phyloP scores from a whole-genome alignment of 192 early-diverging fungal species.

The Rhizoclosmatium sp. region DNA sequence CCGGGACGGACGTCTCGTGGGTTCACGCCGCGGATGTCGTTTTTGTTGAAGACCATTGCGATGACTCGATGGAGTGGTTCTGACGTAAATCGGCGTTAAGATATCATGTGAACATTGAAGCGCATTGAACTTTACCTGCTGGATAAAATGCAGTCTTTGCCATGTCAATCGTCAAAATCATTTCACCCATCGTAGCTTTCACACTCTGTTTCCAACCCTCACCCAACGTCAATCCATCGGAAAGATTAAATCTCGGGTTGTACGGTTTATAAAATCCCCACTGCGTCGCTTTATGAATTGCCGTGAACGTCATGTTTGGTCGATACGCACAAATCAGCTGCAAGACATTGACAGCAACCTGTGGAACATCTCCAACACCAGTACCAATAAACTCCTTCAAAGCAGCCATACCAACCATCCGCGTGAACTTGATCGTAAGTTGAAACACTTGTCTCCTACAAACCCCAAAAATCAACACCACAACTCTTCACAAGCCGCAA shows the following conservation, averaged over 20 bases:
- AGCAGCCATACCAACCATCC: slow-evolving; percentile 27
- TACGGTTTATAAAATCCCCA: slow-evolving; percentile 29
- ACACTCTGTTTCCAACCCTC: slow-evolving; percentile 39
- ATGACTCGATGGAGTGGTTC: slow-evolving; percentile 9
- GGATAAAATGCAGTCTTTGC: slow-evolving; percentile 21
- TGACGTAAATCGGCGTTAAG: background rate
- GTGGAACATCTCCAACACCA: slow-evolving; percentile 22
- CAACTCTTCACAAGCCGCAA: background rate
- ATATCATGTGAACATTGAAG: background rate
- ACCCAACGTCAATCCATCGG: slow-evolving; percentile 11
- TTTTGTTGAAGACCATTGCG: slow-evolving; percentile 17
- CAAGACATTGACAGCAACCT: slow-evolving; percentile 27
- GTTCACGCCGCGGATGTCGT: slow-evolving; percentile 4
- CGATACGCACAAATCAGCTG: slow-evolving; percentile 19
- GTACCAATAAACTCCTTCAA: slow-evolving; percentile 8
- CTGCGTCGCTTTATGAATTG: slow-evolving; percentile 18
- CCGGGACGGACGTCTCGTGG: background rate
- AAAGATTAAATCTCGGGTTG: slow-evolving; percentile 30
- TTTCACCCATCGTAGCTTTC: slow-evolving; percentile 17
- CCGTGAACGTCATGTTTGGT: slow-evolving; percentile 33
- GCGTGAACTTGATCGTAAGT: slow-evolving; percentile 11
- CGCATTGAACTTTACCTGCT: background rate
- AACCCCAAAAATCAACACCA: background rate
- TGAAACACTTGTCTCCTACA: slow-evolving; percentile 19
- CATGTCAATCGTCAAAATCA: slow-evolving; percentile 26